A percentile compares a stretch with the other conserved stretches of the same genome.
Evolutionary conservation across 2,329 filamentous ascomycete genomes (phyloP).

Genomic region (Talaromyces sp.): DNA sequence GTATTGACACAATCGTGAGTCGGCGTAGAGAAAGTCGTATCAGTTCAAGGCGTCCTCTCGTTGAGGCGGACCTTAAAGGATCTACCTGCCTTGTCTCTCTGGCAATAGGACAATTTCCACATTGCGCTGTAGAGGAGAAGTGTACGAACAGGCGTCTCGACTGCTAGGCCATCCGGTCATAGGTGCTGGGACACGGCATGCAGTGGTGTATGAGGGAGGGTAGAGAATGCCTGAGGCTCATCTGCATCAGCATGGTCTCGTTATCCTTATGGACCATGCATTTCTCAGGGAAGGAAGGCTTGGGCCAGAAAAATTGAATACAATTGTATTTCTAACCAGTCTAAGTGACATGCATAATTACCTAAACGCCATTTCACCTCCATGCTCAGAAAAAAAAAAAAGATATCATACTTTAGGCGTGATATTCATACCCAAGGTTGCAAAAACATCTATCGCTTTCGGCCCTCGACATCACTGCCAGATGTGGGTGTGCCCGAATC

Average conservation of each 20-base stretch:
- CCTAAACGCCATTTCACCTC: conserved; percentile 16
- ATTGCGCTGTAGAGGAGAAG: too few species aligned
- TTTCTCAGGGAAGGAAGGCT: too few species aligned
- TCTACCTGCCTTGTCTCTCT: not conserved
- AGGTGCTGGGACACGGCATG: not conserved
- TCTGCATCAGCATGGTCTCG: not conserved
- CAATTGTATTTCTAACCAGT: not conserved
- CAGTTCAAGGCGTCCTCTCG: not conserved
- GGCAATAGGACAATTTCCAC: not conserved
- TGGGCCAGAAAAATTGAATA: not conserved
- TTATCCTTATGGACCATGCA: too few species aligned
- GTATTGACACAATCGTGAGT: not conserved
- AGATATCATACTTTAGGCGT: not conserved
- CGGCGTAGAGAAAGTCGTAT: not conserved
- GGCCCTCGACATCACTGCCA: conserved; percentile 16
- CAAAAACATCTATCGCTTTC: conserved; percentile 2
- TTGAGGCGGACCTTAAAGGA: not conserved
- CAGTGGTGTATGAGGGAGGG: not conserved
- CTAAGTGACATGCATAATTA: not conserved
- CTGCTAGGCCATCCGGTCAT: conserved; percentile 1
- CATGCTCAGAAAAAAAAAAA: conserved; percentile 15
- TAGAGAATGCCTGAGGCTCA: not conserved
- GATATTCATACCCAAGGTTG: not conserved
- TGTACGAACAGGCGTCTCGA: not conserved
- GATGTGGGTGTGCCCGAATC: conserved; percentile 35